A percentile compares a stretch with the other conserved stretches of the same genome.
Evolutionary conservation across 176 grass and related monocot species (phyloP).

Genomic region (Poa annua): DNA sequence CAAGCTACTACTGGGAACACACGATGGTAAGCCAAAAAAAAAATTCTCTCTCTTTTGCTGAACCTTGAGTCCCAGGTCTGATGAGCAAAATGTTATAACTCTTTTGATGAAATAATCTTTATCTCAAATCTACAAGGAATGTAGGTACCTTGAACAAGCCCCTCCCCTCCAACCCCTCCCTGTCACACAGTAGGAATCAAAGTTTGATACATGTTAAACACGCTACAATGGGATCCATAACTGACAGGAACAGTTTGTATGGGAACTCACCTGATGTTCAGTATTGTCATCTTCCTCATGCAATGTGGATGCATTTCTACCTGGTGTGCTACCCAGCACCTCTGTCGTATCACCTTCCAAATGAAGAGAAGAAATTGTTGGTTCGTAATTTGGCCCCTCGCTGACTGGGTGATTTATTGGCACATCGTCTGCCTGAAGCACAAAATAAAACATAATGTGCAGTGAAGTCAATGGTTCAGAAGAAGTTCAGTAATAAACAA

Average conservation of each 20-base stretch:
- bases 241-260: conserved; percentile 25
- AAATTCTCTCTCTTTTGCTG: conserved; percentile 14
- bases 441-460: conserved; percentile 32
- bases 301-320: conserved; percentile 29
- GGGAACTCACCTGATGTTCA: conserved; percentile 47
- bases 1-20: neutral
- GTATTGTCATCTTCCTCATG: conserved; percentile 37
- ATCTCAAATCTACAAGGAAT: conserved; percentile 25
- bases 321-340: conserved; percentile 25
- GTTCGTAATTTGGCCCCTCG: conserved; percentile 28
- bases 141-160: conserved; percentile 50
- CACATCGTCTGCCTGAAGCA: conserved; percentile 53
- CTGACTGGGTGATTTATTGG: conserved; percentile 25
- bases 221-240: conserved; percentile 11
- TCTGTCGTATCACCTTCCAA: conserved; percentile 27
- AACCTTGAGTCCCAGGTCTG: neutral
- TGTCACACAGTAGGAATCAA: conserved; percentile 39
- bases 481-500: conserved; percentile 40
- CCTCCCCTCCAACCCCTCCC: conserved; percentile 37
- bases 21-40: neutral
- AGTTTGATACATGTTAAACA: conserved; percentile 34
- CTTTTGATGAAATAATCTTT: conserved; percentile 23
- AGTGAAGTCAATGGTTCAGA: conserved; percentile 13
- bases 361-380: conserved; percentile 42
- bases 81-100: conserved; percentile 27